Evolutionary conservation across 257 asterid species (phyloP).

Genomic region (Scutellaria minor): DNA sequence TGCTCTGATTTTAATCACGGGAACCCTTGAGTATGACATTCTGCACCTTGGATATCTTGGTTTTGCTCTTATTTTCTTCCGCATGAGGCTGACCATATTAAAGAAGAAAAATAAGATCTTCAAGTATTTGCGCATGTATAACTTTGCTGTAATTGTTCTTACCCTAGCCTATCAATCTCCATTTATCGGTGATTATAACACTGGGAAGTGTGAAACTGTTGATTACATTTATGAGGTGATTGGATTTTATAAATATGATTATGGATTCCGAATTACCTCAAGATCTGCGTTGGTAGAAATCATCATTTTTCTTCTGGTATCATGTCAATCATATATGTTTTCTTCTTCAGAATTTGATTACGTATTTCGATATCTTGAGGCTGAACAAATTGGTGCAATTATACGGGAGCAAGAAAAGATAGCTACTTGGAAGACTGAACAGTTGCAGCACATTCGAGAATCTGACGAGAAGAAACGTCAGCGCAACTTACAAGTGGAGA

Average conservation of each 20-base stretch:
- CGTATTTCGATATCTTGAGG: constrained; percentile 98
- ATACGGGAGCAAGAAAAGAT: constrained; percentile 96
- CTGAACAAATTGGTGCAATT: constrained; percentile 98
- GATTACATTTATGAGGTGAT: constrained; percentile 94
- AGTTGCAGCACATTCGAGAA: constrained; percentile 87
- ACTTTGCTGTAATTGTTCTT: constrained; percentile 89
- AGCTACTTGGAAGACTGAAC: constrained; percentile 95
- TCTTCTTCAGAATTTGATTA: constrained; percentile 95
- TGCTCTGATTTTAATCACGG: constrained; percentile 83
- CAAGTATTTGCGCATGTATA: constrained; percentile 82
- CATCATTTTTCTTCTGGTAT: constrained; percentile 83
- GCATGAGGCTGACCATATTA: constrained; percentile 87
- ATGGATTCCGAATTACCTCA: constrained; percentile 96
- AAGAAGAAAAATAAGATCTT: constrained; percentile 94
- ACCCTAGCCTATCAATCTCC: constrained; percentile 98
- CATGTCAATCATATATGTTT: constrained; percentile 96
- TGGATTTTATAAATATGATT: constrained; percentile 95
- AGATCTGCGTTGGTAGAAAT: constrained; percentile 98
- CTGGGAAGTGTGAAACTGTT: constrained; percentile 81
- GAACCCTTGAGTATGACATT: constrained; percentile 94
- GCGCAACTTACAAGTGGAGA: constrained; percentile 96
- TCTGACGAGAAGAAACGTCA: constrained; percentile 88
- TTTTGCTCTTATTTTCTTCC: constrained; percentile 93
- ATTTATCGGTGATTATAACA: constrained; percentile 72
- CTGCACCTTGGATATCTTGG: constrained; percentile 97